Evolutionary conservation across 2,329 filamentous ascomycete species (phyloP).

Genomic region (Pseudophaeomoniella oleicola): DNA sequence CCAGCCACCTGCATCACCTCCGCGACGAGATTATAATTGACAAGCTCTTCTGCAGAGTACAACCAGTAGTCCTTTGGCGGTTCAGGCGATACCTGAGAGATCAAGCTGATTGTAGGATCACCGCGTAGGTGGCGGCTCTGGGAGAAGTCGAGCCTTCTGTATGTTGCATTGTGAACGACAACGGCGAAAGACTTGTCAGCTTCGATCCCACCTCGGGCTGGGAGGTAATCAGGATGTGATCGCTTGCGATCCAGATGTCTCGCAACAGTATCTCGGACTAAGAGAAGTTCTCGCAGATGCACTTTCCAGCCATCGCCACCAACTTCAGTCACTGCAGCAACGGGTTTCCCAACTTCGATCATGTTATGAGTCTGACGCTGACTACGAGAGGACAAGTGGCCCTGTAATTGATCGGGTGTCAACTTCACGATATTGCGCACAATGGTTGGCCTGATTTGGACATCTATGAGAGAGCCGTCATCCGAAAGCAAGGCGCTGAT

Average conservation of each 20-base stretch:
- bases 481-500: conserved; percentile 42
- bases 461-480: conserved; percentile 38
- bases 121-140: conserved; percentile 20
- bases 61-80: neutral
- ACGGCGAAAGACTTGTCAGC: neutral
- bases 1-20: conserved; percentile 43
- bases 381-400: no score
- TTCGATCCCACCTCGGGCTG: neutral
- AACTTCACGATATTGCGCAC: conserved; percentile 40
- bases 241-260: neutral
- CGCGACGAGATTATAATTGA: conserved; percentile 14
- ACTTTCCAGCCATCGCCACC: neutral
- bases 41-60: conserved; percentile 5
- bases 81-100: neutral
- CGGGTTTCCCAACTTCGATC: neutral
- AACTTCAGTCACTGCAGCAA: neutral
- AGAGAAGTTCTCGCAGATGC: neutral
- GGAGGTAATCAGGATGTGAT: neutral
- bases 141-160: conserved; percentile 15
- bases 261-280: neutral
- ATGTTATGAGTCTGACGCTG: neutral
- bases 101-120: conserved; percentile 26
- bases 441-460: conserved; percentile 36
- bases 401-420: conserved; percentile 28
- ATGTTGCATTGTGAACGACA: conserved; percentile 4